Base-by-base conservation (phyloP, 352 stramenopile species). In the Pythium grandisporangium region DNA sequence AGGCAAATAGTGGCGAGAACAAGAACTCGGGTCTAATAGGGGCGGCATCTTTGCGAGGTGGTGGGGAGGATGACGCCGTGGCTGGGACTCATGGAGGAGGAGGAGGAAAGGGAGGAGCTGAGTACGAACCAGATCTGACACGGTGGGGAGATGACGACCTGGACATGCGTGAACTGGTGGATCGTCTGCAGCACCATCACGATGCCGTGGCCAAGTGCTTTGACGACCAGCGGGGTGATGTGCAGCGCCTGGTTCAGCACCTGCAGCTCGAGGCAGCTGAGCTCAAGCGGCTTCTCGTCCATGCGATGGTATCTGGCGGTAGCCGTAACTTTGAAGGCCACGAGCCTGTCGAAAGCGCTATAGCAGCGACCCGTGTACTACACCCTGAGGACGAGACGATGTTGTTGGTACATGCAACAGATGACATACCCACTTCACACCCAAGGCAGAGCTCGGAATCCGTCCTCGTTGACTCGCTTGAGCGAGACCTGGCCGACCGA, bases 101-200 rank as follows among this genome's bases (percentile, higher is more conserved):
- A 21, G 33, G 33, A 7, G 37, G 42, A 1, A 51, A 46, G 19
- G 4, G 13, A 19, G 2, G 24, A 4, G 23, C 26, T 20, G 43
- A 69, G 22, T 85, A 86, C 29, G 34, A 76, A 11, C 52, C 70
- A 12, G 70, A 87, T 16, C 61, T 87, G 13, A 61, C 45, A 4
- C 66, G 69, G 1, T 89, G 78, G 75, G 67, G 81, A 34, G 73
- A 89, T 19, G 78, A 92, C 51, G 75, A 86, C 23, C 22, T 87
- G 30, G 75, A 84, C 19, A 37, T 92, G 6, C 72, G 75, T 4
- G 73, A 89, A 19, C 65, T 92, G 1, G 61, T 89, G 0, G 75
- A 92, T 34, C 63, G 75, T 17, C 42, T 92, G 30, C 75, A 89
- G 42, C 78, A 74, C 30, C 75, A 92, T 37, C 78, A 92, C 46